Evolutionary conservation across 768 basidiomycete species (phyloP).

Genomic region (Ephemerocybe angulata): DNA sequence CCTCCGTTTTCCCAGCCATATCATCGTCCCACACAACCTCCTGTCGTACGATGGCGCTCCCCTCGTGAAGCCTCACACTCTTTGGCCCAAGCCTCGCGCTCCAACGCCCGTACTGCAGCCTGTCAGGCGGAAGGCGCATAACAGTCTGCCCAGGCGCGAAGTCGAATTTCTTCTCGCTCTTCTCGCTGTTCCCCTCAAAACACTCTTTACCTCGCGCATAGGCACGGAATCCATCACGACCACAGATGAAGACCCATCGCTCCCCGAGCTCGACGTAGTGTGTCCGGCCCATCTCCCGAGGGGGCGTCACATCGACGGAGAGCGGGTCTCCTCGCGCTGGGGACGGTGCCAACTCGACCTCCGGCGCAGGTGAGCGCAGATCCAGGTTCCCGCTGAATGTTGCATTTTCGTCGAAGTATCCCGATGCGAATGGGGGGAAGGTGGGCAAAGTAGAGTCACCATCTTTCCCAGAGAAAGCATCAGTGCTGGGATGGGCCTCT

Average conservation of each 20-base stretch:
- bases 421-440: not conserved
- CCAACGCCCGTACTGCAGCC: slow-evolving; percentile 4
- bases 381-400: not conserved
- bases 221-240: slow-evolving; percentile 44
- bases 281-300: slow-evolving; percentile 34
- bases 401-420: slow-evolving; percentile 4
- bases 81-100: not conserved
- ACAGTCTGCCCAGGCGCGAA: not conserved
- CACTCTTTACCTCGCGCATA: slow-evolving; percentile 39
- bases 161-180: not conserved
- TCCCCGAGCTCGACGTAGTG: slow-evolving; percentile 65
- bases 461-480: too few species aligned
- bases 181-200: not conserved
- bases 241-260: slow-evolving; percentile 59
- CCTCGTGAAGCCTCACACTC: not conserved
- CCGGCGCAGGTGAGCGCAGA: not conserved
- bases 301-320: not conserved
- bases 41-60: slow-evolving; percentile 5
- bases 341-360: not conserved
- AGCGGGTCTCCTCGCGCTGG: not conserved
- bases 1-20: slow-evolving; percentile 11
- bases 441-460: not conserved
- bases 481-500: too few species aligned
- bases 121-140: not conserved
- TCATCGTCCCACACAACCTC: slow-evolving; percentile 11